Evolutionary conservation across 2,329 filamentous ascomycete species (phyloP), one percentile per base, ranked within the genome.

Genomic region (Sphaerulina populicola): DNA sequence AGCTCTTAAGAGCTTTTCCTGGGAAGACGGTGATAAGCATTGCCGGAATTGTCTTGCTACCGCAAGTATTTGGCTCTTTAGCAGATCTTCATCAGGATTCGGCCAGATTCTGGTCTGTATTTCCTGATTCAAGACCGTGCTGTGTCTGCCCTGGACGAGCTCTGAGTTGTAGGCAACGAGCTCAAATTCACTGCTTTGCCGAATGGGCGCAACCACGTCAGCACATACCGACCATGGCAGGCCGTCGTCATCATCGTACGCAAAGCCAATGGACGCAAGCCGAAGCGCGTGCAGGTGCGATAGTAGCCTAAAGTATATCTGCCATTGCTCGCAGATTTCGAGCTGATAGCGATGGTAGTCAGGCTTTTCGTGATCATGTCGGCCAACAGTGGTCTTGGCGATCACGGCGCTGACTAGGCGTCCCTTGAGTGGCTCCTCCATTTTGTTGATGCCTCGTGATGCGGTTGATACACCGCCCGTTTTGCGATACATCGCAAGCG

Each of bases 161-260:
- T 57, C 50, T 6, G 59, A 66, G 60, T 94, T 96, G 61, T 90
- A 77, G 57, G 79, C 78, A 9, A 94, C 75, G 4, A 81, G 73
- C 68, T 98, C 93, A 12, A 91, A 72, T 43, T 78, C 75, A 66
- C 83, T 93, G 70, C 87, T 94, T 62, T 85, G 81, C 55, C 91
- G 78, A 46, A 97, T 77, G 2, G 86, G 82, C 3, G 87, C 85
- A 44, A 94, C 74, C 30, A 85, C 81, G 68, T 96, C 90, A 1
- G 90, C 82, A 61, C 88, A 85, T 4, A 94, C 77, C 42, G 94
- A 77, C 88, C 89, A 96, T 1, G 88, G 80, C 72, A 90, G 78
- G 44, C 84, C 82, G 8, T 78, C 76, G 43, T 79, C 76, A 0
- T 77, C 68, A 62, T 97, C 93, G 49, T 87, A 82, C 0, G 83